Percentiles rank a stretch among this genome's conserved stretches.
These are phyloP conservation scores for Astrothelium subdiscretum DNA, from an alignment of 495 filamentous ascomycete genomes.

Conservation along the genomic window DNA sequence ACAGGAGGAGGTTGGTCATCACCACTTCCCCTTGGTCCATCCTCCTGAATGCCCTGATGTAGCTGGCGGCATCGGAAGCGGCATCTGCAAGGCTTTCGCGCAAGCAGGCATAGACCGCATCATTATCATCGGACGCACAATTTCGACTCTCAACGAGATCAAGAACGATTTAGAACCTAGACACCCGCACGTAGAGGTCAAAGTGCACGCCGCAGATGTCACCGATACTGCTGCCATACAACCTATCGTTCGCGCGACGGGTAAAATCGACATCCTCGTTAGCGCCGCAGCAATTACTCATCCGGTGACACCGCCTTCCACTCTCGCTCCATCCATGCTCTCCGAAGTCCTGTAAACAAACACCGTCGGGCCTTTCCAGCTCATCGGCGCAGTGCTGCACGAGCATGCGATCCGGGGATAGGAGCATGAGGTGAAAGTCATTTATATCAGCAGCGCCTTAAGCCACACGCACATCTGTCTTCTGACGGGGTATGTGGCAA, in stretches of 20 bases:
- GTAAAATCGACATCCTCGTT: constrained; percentile 8
- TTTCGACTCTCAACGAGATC: background rate
- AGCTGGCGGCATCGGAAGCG: constrained; percentile 1
- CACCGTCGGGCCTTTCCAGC: background rate
- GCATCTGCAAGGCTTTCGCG: constrained; percentile 2
- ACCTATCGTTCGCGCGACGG: constrained; percentile 1
- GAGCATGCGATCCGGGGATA: background rate
- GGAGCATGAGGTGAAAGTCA: background rate
- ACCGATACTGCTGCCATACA: constrained; percentile 1
- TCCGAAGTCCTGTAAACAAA: background rate
- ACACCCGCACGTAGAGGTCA: background rate
- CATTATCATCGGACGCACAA: background rate
- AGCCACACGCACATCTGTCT: background rate
- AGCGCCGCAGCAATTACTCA: background rate
- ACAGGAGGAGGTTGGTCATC: constrained; percentile 3
- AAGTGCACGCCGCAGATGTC: background rate
- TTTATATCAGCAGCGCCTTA: background rate
- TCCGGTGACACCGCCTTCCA: background rate
- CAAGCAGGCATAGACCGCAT: constrained; percentile 3
- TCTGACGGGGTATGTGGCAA: background rate
- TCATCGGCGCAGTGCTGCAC: background rate
- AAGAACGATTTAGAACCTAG: background rate
- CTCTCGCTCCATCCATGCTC: background rate
- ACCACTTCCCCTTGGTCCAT: background rate
- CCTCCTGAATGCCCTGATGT: background rate